Conservation (phyloP, 2,329 filamentous ascomycete genomes). For the Colletotrichum somersetense region DNA sequence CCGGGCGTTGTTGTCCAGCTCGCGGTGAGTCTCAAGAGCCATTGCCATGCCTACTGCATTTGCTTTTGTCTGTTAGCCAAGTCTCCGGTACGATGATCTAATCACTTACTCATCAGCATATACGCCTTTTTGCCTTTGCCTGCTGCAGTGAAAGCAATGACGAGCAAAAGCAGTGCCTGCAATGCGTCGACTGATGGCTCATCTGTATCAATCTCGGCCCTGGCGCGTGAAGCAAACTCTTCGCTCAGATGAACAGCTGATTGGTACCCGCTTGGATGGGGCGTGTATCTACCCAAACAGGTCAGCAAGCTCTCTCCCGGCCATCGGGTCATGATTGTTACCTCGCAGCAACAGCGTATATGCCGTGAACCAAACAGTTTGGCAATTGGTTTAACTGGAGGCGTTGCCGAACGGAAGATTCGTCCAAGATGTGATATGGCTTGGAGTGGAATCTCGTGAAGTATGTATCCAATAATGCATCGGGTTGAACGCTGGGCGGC, state of each 20-base stretch:
- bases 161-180: conserved; percentile 81
- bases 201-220: conserved; percentile 80
- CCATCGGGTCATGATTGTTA: conserved; percentile 50
- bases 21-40: conserved; percentile 84
- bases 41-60: conserved; percentile 86
- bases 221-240: conserved; percentile 78
- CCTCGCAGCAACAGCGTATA: conserved; percentile 74
- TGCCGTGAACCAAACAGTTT: conserved; percentile 64
- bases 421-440: conserved; percentile 85
- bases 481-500: conserved; percentile 63
- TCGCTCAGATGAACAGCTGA: conserved; percentile 77
- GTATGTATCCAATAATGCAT: conserved; percentile 80
- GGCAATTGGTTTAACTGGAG: conserved; percentile 77
- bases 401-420: conserved; percentile 78
- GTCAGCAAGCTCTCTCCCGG: conserved; percentile 41
- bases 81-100: conserved; percentile 1
- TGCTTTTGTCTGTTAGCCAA: conserved; percentile 58
- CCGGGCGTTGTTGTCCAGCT: conserved; percentile 73
- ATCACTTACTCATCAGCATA: conserved; percentile 79
- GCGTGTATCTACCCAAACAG: conserved; percentile 70
- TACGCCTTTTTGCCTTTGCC: conserved; percentile 88
- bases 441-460: conserved; percentile 85
- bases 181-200: conserved; percentile 84
- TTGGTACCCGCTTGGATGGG: conserved; percentile 75
- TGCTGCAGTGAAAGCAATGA: conserved; percentile 80